These are phyloP conservation scores for Smittium mucronatum DNA, from an alignment of 371 early-diverging fungal species.

Conservation along the genomic window DNA sequence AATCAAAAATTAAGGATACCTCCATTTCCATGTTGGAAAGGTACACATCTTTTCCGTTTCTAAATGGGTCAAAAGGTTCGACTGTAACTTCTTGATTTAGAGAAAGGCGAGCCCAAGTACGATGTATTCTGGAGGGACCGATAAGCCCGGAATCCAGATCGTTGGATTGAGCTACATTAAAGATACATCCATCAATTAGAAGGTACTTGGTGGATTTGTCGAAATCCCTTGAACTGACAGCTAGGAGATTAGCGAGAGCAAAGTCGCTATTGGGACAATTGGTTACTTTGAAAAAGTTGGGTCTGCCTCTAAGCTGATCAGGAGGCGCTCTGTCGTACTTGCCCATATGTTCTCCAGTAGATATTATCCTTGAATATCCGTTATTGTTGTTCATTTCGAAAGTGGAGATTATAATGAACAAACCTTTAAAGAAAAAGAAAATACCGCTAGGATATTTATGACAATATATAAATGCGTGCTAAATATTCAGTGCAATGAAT, in stretches of 20 bases:
- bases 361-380: neutral
- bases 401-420: too few relatives aligned
- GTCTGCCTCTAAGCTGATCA: neutral
- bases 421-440: too few relatives aligned
- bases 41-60: constrained; percentile 46
- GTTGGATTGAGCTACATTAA: constrained; percentile 50
- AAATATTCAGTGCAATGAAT: too few relatives aligned
- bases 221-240: constrained; percentile 60
- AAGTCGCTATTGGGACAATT: constrained; percentile 49
- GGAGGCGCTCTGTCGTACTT: neutral
- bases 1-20: constrained; percentile 23
- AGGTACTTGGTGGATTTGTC: constrained; percentile 51
- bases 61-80: constrained; percentile 49
- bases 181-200: constrained; percentile 55
- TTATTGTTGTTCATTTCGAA: neutral
- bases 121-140: constrained; percentile 63
- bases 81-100: constrained; percentile 67
- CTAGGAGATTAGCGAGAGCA: constrained; percentile 66
- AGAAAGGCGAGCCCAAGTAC: constrained; percentile 77
- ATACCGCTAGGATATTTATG: too few relatives aligned
- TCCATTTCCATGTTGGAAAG: constrained; percentile 59
- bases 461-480: too few relatives aligned
- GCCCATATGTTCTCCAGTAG: neutral
- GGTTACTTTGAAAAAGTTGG: constrained; percentile 18
- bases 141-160: constrained; percentile 46